Evolutionary conservation across 495 filamentous ascomycete species (phyloP).

Genomic region (Sabuloglossum arenarium): DNA sequence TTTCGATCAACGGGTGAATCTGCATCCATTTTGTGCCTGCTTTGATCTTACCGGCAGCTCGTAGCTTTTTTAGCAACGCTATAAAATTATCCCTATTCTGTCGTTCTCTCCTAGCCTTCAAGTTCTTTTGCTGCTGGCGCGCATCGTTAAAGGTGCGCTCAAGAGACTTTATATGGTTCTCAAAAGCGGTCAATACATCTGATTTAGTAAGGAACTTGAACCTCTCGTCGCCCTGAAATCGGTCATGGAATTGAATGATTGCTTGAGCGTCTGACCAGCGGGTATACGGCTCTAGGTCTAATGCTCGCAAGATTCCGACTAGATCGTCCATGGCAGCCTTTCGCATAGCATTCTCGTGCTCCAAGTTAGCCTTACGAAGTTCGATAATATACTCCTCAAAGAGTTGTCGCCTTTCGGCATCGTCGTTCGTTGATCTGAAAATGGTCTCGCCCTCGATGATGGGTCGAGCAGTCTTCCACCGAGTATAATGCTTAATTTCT

Average conservation of each 20-base stretch:
- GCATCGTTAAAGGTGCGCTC: constrained; percentile 80
- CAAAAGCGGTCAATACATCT: constrained; percentile 82
- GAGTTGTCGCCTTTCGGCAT: constrained; percentile 72
- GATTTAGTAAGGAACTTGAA: constrained; percentile 73
- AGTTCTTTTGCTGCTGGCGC: constrained; percentile 66
- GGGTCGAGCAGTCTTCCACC: constrained; percentile 89
- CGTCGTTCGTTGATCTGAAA: constrained; percentile 75
- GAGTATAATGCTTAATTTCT: constrained; percentile 93
- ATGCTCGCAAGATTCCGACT: constrained; percentile 54
- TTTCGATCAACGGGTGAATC: constrained; percentile 52
- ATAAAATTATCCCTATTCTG: constrained; percentile 66
- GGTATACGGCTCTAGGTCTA: constrained; percentile 82
- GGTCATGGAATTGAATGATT: constrained; percentile 56
- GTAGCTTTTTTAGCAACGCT: constrained; percentile 50
- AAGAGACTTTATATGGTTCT: constrained; percentile 81
- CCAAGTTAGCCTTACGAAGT: constrained; percentile 55
- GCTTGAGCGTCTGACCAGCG: constrained; percentile 83
- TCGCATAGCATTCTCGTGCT: constrained; percentile 46
- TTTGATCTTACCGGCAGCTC: constrained; percentile 62
- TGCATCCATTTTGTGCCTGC: constrained; percentile 80
- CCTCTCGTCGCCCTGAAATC: constrained; percentile 68
- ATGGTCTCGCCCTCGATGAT: constrained; percentile 93
- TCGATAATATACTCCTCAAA: constrained; percentile 88
- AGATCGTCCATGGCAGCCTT: constrained; percentile 78
- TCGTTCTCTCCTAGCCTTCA: constrained; percentile 59